phyloP scores from a whole-genome alignment of 2,329 filamentous ascomycete species.

The Claviceps cyperi region DNA sequence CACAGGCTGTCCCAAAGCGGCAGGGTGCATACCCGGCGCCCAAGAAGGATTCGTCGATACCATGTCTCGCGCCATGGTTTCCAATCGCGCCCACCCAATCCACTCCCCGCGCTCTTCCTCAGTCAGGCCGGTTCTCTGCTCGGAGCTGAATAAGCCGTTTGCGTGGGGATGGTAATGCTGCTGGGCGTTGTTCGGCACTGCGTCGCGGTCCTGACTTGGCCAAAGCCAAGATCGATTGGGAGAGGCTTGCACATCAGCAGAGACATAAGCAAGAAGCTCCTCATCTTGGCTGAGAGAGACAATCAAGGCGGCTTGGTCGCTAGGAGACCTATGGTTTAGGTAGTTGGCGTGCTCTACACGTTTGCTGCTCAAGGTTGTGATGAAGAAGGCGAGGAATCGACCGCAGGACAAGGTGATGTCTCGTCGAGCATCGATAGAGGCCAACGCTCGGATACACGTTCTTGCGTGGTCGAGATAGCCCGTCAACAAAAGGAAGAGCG shows the following conservation, averaged over 20 bases:
- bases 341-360: conserved; percentile 30
- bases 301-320: conserved; percentile 19
- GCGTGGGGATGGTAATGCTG: conserved; percentile 14
- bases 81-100: conserved; percentile 68
- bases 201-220: conserved; percentile 44
- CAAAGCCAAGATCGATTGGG: conserved; percentile 72
- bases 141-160: conserved; percentile 29
- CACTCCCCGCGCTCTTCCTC: conserved; percentile 50
- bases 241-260: conserved; percentile 73
- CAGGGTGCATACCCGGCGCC: conserved; percentile 16
- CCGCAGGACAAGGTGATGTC: conserved; percentile 67
- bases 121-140: conserved; percentile 35
- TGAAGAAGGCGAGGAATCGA: conserved; percentile 68
- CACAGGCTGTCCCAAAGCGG: conserved; percentile 10
- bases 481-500: conserved; percentile 63
- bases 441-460: conserved; percentile 56
- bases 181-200: conserved; percentile 11
- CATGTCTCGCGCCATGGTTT: conserved; percentile 29
- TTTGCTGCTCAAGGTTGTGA: conserved; percentile 48
- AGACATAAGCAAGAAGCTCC: conserved; percentile 75
- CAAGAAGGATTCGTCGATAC: conserved; percentile 17
- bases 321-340: conserved; percentile 19
- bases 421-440: conserved; percentile 54
- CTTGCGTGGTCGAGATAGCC: conserved; percentile 60
- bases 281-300: conserved; percentile 47